phyloP scores from a whole-genome alignment of 306 rosid species.

The Sphenostylis stenocarpa region DNA sequence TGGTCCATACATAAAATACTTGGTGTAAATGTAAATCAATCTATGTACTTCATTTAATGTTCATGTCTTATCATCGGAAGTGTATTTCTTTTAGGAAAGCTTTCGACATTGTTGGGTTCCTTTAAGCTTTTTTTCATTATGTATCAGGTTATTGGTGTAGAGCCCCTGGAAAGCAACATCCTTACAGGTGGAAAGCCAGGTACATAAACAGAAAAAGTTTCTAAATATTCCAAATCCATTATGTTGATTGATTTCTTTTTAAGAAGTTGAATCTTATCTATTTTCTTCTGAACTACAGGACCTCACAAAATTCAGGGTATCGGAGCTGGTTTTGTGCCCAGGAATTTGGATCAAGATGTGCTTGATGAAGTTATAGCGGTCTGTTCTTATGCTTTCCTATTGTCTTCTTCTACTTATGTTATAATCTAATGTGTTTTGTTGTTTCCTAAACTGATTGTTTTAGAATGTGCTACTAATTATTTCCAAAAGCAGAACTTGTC shows the following conservation, averaged over 20 bases:
- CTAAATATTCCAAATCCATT: slow-evolving; percentile 15
- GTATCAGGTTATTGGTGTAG: slow-evolving; percentile 85
- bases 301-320: slow-evolving; percentile 99
- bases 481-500: slow-evolving; percentile 5
- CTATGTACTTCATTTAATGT: background rate
- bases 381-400: slow-evolving; percentile 1
- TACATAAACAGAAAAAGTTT: slow-evolving; percentile 43
- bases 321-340: slow-evolving; percentile 98
- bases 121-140: slow-evolving; percentile 27
- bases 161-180: slow-evolving; percentile 93
- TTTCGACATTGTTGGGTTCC: slow-evolving; percentile 25
- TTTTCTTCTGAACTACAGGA: slow-evolving; percentile 54
- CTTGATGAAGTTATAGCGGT: slow-evolving; percentile 92
- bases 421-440: background rate
- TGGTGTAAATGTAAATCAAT: background rate
- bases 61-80: slow-evolving; percentile 2
- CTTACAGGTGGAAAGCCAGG: slow-evolving; percentile 98
- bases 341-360: slow-evolving; percentile 84
- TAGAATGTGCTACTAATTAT: background rate
- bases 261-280: slow-evolving; percentile 20
- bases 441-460: background rate
- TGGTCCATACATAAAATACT: background rate
- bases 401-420: background rate
- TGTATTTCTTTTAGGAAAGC: slow-evolving; percentile 18
- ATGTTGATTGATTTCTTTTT: background rate